A percentile compares a stretch with the other conserved stretches of the same genome.
phyloP scores from a whole-genome alignment of 306 rosid genomes.

The Prunus campanulata region DNA sequence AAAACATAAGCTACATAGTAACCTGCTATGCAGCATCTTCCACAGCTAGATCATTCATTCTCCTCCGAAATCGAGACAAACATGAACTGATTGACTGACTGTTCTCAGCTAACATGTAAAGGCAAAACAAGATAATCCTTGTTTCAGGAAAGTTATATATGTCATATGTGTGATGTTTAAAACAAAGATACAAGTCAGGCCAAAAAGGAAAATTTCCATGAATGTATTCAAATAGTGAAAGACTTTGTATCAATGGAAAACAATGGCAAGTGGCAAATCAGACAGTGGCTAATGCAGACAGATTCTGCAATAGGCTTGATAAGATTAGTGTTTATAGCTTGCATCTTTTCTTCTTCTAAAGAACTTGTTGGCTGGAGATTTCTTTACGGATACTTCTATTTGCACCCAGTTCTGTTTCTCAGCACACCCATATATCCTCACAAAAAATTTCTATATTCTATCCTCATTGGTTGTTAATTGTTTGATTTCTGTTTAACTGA shows the following conservation, averaged over 20 bases:
- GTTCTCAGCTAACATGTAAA: slow-evolving; percentile 63
- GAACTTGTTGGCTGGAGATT: no score
- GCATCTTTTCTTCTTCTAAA: no score
- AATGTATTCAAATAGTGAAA: no score
- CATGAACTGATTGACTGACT: slow-evolving; percentile 45
- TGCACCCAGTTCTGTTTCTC: no score
- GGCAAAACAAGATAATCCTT: slow-evolving; percentile 84
- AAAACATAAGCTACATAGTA: slow-evolving; percentile 35
- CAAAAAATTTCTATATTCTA: no score
- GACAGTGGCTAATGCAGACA: background rate
- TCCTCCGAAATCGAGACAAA: slow-evolving; percentile 46
- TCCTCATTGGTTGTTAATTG: no score
- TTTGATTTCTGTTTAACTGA: no score
- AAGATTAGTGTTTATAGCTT: no score
- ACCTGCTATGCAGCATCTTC: slow-evolving; percentile 48
- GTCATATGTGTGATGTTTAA: background rate
- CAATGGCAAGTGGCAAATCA: background rate
- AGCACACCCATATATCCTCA: no score
- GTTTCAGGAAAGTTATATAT: slow-evolving; percentile 18
- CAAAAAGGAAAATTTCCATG: background rate
- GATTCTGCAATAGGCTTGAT: no score
- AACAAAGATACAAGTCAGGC: background rate
- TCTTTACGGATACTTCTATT: no score
- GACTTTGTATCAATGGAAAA: background rate
- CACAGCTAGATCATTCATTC: slow-evolving; percentile 42